Evolutionary conservation across 2,329 filamentous ascomycete genomes (phyloP), one percentile per base, ranked within the genome.

Genomic region (Neopestalotiopsis rosae): DNA sequence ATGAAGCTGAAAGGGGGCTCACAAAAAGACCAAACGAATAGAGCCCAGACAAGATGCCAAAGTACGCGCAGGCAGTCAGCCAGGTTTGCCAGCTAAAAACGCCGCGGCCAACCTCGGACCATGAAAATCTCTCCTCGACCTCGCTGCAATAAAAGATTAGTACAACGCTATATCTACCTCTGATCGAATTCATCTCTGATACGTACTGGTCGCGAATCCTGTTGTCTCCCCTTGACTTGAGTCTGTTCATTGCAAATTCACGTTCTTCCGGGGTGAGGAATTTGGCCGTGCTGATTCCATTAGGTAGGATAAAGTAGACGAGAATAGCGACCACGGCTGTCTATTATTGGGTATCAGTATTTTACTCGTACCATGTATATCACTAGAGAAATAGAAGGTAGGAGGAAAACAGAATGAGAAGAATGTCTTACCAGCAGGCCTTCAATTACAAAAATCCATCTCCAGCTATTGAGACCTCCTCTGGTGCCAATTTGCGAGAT

Each of bases 11-110:
- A 17, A 14, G 34, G 14, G 6, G 34, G 79, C 85, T 70, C 76
- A 88, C 86, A 77, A 92, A 92, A 2, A 92, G 83, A 45, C 88
- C 88, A 70, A 91, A 90, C 0, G 87, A 89, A 75, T 91, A 91
- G 0, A 91, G 76, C 0, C 88, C 88, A 4, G 86, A 85, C 5
- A 86, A 74, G 24, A 90, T 88, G 57, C 85, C 84, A 72, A 90
- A 90, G 76, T 91, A 91, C 0, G 90, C 87, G 0, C 81, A 81
- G 1, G 89, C 89, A 1, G 86, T 89, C 30, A 91, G 83, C 90
- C 90, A 92, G 52, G 90, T 85, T 70, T 90, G 88, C 28, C 87
- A 70, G 69, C 87, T 89, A 70, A 90, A 81, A 14, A 91, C 72
- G 13, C 89, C 90, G n/a, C 90, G 85, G 6, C 77, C 77, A 20